Evolutionary conservation across 768 basidiomycete genomes (phyloP), one percentile per base, ranked within the genome.

Genomic region (Pleurotus salmoneostramineus): DNA sequence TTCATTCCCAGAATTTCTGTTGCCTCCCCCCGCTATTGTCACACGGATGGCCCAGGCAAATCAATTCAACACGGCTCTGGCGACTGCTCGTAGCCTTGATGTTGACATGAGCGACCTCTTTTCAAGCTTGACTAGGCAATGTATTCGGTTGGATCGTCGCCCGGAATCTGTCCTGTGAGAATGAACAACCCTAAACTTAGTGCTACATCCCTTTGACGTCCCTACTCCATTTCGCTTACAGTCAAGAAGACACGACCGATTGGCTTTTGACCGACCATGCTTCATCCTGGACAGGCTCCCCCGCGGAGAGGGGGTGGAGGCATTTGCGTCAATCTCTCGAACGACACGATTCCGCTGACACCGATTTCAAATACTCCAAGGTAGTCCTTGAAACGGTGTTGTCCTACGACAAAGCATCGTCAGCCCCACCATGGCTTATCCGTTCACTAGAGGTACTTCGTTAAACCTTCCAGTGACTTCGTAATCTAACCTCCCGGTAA

Each of bases 31-130:
- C 15, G 82, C 89, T 57, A 84, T 95, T 57, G 83, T 98, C 33
- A 75, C 91, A 63, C 78, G 89, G 60, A 79, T 95, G 52, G 85
- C 88, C 4, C 91, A 97, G 68, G 74, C 80, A 45, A 91, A 87
- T 60, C 81, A 83, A 62, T 95, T 91, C 71, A 90, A 87, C 63
- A 76, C 82, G 52, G 96, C 96, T 2, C 82, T 96, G 70, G 72
- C 83, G 4, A 82, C 86, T 32, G 95, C 93, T 2, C 80, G 83
- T 35, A 83, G 82, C 46, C 81, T 97, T 43, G 77, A 83, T 35
- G 84, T 93, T 43, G 93, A 97, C 69, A 91, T 98, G 89, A 84
- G 86, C 3, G 89, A 93, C 61, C 65, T 96, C 8, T 96, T 98
- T 66, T 81, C 83, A 43, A 79, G 83, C 61, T 73, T 98, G 61